Evolutionary conservation across 352 stramenopile genomes (phyloP), one percentile per base, ranked within the genome.

Genomic region (Phytopythium sindhum): DNA sequence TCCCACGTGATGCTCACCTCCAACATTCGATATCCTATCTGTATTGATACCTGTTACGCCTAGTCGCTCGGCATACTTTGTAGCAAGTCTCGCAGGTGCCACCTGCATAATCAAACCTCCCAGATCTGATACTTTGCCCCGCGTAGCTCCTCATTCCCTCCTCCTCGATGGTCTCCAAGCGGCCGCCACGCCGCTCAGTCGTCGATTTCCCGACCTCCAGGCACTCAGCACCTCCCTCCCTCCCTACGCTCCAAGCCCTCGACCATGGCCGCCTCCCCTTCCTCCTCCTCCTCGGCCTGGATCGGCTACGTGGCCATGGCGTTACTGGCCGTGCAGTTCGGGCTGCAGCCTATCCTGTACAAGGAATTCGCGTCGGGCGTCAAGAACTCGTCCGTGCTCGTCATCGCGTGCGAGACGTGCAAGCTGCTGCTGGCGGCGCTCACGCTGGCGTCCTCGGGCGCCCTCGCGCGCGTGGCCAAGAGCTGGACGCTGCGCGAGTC

Each of bases 291-390:
- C 19, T 69, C 67, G 24, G 5, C 50, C 2, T 75, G 56, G 67
- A 64, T 78, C 42, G 73, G 73, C 50, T 81, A 77, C 63, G 65
- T 67, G 51, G 67, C 73, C 26, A 93, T 95, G 84, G 65, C 72
- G 53, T 73, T 90, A 42, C 69, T 95, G 42, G 78, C 86, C 42
- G 66, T 93, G 63, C 86, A 95, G 69, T 95, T 93, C 66, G 86
- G 84, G 1, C 69, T 93, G 56, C 86, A 95, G 69, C 86, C 86
- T 1, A 89, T 95, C 21, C 74, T 93, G 53, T 93, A 88, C 71
- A 89, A 91, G 68, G 79, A 89, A 60, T 93, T 90, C 63, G 83
- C 84, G 7, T 66, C 77, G 21, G 44, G 73, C 7, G 80, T 70
- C 44, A 81, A 72, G 60, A 68, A 87, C 68, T 73, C 80, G 53